Evolutionary conservation across 257 asterid species (phyloP).

Genomic region (Orobanche coerulescens): DNA sequence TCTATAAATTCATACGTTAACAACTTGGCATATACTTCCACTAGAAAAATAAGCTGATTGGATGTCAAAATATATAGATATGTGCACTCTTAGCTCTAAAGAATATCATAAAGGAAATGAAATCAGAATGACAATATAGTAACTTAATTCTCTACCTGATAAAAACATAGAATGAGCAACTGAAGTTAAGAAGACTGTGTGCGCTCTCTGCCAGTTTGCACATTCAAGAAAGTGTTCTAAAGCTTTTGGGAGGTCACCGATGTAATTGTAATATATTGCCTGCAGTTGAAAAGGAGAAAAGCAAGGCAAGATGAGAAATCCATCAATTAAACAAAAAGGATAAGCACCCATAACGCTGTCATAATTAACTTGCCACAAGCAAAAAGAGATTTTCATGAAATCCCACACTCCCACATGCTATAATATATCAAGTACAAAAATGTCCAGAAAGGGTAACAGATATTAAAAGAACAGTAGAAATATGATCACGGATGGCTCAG

Average conservation of each 20-base stretch:
- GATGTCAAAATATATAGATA: conserved; percentile 5
- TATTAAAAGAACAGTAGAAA: conserved; percentile 2
- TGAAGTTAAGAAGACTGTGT: conserved; percentile 66
- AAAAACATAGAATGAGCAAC: conserved; percentile 78
- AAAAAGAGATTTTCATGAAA: not conserved
- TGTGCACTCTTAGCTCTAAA: not conserved
- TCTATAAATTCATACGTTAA: conserved; percentile 3
- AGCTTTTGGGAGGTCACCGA: conserved; percentile 65
- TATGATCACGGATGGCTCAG: conserved; percentile 6
- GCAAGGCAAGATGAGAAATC: conserved; percentile 25
- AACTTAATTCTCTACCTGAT: conserved; percentile 43
- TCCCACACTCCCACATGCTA: conserved; percentile 10
- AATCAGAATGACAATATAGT: conserved; percentile 11
- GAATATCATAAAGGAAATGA: not conserved
- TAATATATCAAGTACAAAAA: not conserved
- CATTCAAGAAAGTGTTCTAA: conserved; percentile 77
- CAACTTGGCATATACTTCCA: not conserved
- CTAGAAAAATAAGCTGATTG: not conserved
- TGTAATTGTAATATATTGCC: conserved; percentile 78
- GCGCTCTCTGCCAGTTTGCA: conserved; percentile 90
- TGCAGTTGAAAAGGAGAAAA: conserved; percentile 32
- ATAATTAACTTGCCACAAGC: conserved; percentile 12
- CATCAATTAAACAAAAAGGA: conserved; percentile 12
- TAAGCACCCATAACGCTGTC: conserved; percentile 11
- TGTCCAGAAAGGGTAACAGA: conserved; percentile 18